phyloP scores from a whole-genome alignment of 208 protist genomes.

The Acanthamoeba royreba region DNA sequence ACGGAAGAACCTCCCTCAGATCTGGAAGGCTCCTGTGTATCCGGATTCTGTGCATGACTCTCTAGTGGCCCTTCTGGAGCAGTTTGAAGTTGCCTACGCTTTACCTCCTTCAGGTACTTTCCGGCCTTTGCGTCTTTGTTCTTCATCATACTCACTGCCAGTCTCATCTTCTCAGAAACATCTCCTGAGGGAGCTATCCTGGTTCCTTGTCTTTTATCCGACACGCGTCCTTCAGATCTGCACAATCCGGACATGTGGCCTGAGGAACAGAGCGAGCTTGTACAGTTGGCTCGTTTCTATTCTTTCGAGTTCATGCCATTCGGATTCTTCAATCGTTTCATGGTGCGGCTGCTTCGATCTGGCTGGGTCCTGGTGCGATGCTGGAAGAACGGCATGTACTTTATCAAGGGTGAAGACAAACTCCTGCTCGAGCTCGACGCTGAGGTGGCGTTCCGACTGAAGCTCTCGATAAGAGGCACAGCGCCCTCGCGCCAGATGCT shows the following conservation, averaged over 20 bases:
- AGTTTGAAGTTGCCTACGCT: conserved; percentile 30
- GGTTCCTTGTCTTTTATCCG: neutral
- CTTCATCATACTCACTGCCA: neutral
- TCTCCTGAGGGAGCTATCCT: neutral
- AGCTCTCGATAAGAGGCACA: neutral
- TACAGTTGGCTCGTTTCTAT: neutral
- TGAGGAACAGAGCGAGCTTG: neutral
- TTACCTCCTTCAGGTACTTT: neutral
- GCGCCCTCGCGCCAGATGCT: conserved; percentile 5
- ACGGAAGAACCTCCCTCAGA: conserved; percentile 11
- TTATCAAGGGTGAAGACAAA: neutral
- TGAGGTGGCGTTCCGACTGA: neutral
- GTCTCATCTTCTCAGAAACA: neutral
- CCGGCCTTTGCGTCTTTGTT: neutral
- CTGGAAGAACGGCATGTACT: conserved; percentile 43
- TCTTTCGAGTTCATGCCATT: conserved; percentile 44
- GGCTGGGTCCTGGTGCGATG: neutral
- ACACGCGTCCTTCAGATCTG: neutral
- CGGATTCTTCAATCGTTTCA: conserved; percentile 33
- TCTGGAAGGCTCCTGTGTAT: conserved; percentile 39
- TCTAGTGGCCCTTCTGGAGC: conserved; percentile 1
- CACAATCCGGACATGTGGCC: neutral
- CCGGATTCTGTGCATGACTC: neutral
- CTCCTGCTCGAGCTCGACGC: conserved; percentile 2
- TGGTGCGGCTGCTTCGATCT: conserved; percentile 7